Base-by-base conservation (phyloP, 768 basidiomycete genomes). In the Polyporus arcularius region DNA sequence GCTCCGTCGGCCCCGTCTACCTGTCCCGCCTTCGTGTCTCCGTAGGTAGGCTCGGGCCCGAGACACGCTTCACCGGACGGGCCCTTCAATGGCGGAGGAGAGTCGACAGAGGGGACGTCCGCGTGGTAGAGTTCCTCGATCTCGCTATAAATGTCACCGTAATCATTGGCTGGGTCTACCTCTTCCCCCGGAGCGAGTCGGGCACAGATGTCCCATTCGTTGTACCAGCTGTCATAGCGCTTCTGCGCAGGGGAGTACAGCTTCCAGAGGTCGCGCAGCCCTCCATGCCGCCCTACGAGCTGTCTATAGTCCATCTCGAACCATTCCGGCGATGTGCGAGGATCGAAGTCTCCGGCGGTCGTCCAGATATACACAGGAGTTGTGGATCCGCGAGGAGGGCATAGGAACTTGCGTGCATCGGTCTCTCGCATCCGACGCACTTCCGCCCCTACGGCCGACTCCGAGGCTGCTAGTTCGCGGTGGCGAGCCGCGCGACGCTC, bases 211-310 rank as follows among this genome's bases (percentile, higher is more conserved):
- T 58, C 48, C 57, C 48, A 50, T 26, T 58, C 32, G 30, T 58
- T 31, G 39, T 14, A 9, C 57, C 48, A 58, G n/a, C 48, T n/a
- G 39, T 58, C 49, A 26, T 58, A 58, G 40, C 51, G 57, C 48
- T 51, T 58, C 5, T 31, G 35, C 10, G 39, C 39, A 11, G 41
- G 30, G 2, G 48, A 48, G 46, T 58, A 58, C 38, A 9, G 10
- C 31, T 16, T 21, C 57, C 57, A 58, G 6, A 58, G 28, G 9
- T 58, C 57, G 28, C 47, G 46, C 16, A 35, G 12, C 18, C 10
- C 10, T 6, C 8, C 9, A 46, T 55, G 54, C n/a, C n/a, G n/a
- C 4, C 54, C 54, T 6, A 55, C 43, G 6, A 55, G 28, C 54
- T 28, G 31, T 4, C 54, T 12, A 28, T 55, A 55, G 6, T 41